Evolutionary conservation across 129 eudicot species (phyloP).

Genomic region (Centella asiatica): DNA sequence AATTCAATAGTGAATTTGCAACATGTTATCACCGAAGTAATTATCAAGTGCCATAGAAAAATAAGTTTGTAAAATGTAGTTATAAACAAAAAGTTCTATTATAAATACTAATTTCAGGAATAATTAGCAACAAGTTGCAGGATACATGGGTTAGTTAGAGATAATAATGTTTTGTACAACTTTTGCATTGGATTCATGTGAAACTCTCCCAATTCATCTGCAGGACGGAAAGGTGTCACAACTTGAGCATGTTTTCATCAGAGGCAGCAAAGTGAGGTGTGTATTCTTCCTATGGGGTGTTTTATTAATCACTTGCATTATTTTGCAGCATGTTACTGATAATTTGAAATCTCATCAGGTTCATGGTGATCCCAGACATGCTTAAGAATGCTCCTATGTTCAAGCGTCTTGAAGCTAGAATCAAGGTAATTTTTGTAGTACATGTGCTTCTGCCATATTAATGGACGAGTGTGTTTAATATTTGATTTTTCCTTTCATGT

Average conservation of each 20-base stretch:
- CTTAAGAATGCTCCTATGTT: slow-evolving; percentile 97
- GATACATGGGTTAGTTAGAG: no score
- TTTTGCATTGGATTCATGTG: no score
- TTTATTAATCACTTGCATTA: not conserved
- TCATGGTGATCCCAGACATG: slow-evolving; percentile 97
- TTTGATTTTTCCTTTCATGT: not conserved
- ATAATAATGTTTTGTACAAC: not conserved
- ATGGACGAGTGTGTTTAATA: not conserved
- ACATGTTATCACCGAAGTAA: no score
- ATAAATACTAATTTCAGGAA: no score
- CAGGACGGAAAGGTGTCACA: slow-evolving; percentile 98
- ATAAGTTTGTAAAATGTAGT: no score
- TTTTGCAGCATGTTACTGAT: slow-evolving; percentile 1
- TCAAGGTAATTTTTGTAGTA: slow-evolving; percentile 74
- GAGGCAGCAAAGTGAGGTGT: slow-evolving; percentile 98
- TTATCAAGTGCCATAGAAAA: no score
- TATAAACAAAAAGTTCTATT: no score
- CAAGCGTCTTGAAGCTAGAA: slow-evolving; percentile 79
- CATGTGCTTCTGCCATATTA: not conserved
- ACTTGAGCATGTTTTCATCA: slow-evolving; percentile 89
- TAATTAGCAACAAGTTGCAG: no score
- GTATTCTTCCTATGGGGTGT: not conserved
- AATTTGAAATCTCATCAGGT: slow-evolving; percentile 31
- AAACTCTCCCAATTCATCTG: slow-evolving; percentile 6
- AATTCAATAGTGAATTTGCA: no score